phyloP scores from a whole-genome alignment of 805 yeast species.

The Candida lessepsii region DNA sequence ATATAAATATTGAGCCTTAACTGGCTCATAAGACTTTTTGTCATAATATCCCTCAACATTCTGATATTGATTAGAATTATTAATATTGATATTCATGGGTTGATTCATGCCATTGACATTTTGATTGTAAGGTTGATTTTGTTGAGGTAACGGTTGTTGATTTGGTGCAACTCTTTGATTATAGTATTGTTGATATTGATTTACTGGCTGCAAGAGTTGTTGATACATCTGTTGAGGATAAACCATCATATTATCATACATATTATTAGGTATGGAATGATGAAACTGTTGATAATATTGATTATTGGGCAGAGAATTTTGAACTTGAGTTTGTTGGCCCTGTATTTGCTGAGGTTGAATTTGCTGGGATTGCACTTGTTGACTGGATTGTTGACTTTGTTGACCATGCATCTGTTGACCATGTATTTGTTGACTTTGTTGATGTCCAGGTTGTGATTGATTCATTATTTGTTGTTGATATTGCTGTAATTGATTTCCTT shows the following conservation, averaged over 20 bases:
- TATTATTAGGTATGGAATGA: constrained; percentile 2
- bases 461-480: constrained; percentile 6
- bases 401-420: constrained; percentile 7
- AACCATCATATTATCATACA: constrained; percentile 11
- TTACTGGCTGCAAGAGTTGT: constrained; percentile 17
- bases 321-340: constrained; percentile 2
- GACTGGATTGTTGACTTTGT: constrained; percentile 13
- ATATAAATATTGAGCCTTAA: constrained; percentile 1
- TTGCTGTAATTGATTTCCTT: constrained; percentile 3
- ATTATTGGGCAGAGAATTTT: constrained; percentile 2
- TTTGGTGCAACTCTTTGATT: constrained; percentile 11
- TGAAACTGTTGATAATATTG: constrained; percentile 4
- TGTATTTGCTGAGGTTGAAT: constrained; percentile 11
- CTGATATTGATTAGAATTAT: constrained; percentile 5
- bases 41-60: constrained; percentile 1
- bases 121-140: constrained; percentile 5
- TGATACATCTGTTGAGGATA: constrained; percentile 20
- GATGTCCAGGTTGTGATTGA: constrained; percentile 2
- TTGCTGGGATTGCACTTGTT: constrained; percentile 10
- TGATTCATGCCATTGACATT: not conserved
- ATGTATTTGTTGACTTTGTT: not conserved
- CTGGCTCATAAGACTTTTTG: constrained; percentile 2
- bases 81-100: constrained; percentile 13
- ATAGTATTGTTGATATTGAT: constrained; percentile 10
- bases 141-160: constrained; percentile 5